Evolutionary conservation across 164 flowering plant genomes (phyloP), one percentile per base, ranked within the genome.

Genomic region (Aristolochia californica): DNA sequence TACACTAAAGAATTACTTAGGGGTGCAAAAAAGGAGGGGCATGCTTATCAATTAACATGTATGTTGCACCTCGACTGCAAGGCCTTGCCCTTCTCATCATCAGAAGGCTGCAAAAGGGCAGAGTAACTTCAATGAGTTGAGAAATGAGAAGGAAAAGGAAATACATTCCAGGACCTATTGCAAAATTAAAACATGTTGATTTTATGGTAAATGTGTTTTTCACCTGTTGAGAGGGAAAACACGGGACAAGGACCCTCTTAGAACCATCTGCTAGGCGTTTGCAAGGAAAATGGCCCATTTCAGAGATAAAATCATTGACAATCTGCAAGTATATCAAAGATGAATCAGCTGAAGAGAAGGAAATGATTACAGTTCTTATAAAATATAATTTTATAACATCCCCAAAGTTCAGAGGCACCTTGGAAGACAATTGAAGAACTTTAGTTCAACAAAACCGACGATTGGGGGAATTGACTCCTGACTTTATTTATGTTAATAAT

Each of bases 201-300:
- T 34, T 27, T 40, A 26, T 8, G 27, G 53, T 34, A 43, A 40
- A 23, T 51, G 27, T 10, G 38, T 48, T 13, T 49, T 68, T 2
- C 13, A 81, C 91, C 83, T 77, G 82, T 22, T 68, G 77, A 60
- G 60, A 28, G 47, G 76, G 60, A 43, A 71, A 80, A 57, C 68
- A 66, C 22, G 95, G 96, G 15, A 78, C 84, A 14, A 69, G 73
- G 16, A 91, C 76, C 65, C 98, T 81, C 71, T 91, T 91, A 24
- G 96, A 91, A 50, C 88, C 85, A 79, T 88, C 96, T 22, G 93
- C 84, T 49, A 77, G 48, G 1, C 90, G 86, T 71, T 84, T 91
- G 59, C 63, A 58, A 18, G 83, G 78, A 48, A 72, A 70, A 55
- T 72, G 55, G 50, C 72, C 69, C 44, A 79, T 85, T 18, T 47